Conservation (phyloP, 768 basidiomycete species). For the Hemileccinum impolitum region DNA sequence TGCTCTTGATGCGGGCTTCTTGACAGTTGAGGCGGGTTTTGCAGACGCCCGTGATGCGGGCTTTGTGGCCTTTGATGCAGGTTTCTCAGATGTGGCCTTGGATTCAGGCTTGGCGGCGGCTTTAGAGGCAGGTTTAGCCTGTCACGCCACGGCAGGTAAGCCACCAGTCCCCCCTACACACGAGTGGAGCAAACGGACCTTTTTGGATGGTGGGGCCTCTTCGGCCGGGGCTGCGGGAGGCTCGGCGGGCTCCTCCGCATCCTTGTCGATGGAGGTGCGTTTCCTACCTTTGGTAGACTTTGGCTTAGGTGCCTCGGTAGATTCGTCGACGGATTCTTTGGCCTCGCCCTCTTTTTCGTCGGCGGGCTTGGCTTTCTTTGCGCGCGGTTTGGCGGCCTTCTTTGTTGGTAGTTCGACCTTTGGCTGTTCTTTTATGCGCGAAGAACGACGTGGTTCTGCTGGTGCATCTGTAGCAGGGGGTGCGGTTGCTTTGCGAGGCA, state of each 20-base stretch:
- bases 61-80: constrained; percentile 39
- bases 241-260: constrained; percentile 33
- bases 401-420: constrained; percentile 49
- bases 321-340: constrained; percentile 32
- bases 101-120: constrained; percentile 33
- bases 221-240: constrained; percentile 37
- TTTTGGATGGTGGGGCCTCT: constrained; percentile 59
- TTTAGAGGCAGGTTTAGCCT: constrained; percentile 38
- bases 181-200: constrained; percentile 38
- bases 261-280: constrained; percentile 42
- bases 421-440: constrained; percentile 71
- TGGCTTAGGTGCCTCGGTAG: constrained; percentile 36
- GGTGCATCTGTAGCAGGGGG: constrained; percentile 33
- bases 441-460: constrained; percentile 64
- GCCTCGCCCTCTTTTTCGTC: constrained; percentile 45
- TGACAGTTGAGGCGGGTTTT: constrained; percentile 44
- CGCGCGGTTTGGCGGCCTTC: constrained; percentile 64
- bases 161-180: not conserved
- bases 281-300: constrained; percentile 54
- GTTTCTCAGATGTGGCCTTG: constrained; percentile 37
- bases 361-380: constrained; percentile 40
- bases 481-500: constrained; percentile 71
- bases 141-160: constrained; percentile 3
- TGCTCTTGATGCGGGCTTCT: constrained; percentile 57
- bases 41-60: constrained; percentile 38